Conservation (phyloP, 306 rosid species). For the Parietaria judaica region DNA sequence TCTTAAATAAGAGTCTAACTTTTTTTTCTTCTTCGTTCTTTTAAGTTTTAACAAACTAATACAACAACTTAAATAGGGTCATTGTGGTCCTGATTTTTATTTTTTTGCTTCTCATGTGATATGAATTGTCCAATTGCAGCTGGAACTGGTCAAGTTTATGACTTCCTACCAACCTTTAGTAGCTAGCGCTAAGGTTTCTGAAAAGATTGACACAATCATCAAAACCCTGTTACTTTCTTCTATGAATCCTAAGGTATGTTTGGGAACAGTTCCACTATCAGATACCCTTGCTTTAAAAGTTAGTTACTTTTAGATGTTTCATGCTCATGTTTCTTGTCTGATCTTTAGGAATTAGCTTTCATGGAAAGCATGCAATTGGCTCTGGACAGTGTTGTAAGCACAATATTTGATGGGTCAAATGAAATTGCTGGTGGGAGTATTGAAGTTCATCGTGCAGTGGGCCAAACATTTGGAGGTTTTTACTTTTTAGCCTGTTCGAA, state of each 20-base stretch:
- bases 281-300: constrained; percentile 10
- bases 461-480: constrained; percentile 74
- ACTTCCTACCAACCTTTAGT: constrained; percentile 76
- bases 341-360: constrained; percentile 64
- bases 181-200: constrained; percentile 64
- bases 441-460: constrained; percentile 62
- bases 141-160: constrained; percentile 69
- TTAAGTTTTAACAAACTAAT: background rate
- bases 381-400: constrained; percentile 64
- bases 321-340: constrained; percentile 5
- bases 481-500: background rate
- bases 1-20: background rate
- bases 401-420: constrained; percentile 68
- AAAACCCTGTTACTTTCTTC: constrained; percentile 50
- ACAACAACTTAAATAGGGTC: constrained; percentile 6
- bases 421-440: constrained; percentile 41
- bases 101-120: constrained; percentile 16
- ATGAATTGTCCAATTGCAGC: constrained; percentile 43
- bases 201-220: constrained; percentile 56
- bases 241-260: constrained; percentile 56
- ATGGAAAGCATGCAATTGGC: constrained; percentile 89
- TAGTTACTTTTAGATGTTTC: background rate
- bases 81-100: background rate
- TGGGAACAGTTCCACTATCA: constrained; percentile 18
- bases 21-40: background rate